Evolutionary conservation across 2,329 filamentous ascomycete species (phyloP), one percentile per base, ranked within the genome.

Genomic region (Botrytis deweyae): DNA sequence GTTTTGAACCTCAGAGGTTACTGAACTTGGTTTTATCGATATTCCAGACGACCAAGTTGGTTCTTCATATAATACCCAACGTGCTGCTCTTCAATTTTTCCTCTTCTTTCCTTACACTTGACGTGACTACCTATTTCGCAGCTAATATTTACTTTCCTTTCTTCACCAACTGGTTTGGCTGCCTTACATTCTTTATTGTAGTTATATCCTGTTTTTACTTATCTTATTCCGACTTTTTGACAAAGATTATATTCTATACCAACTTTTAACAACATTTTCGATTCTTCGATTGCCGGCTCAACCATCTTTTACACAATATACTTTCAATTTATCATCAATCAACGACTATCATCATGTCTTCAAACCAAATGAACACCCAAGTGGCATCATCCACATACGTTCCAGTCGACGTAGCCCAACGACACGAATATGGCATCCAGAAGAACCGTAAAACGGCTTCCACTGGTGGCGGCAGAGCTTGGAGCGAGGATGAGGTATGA

Each of bases 401-500:
- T 63, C 76, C 85, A 36, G 86, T 86, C 72, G 88, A 90, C 79
- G 84, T 83, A 75, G 84, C 88, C 79, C 86, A 87, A 75, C 87
- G 88, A 76, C 88, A 89, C 76, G 88, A 88, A 33, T 89, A 87
- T 78, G 86, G 88, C 72, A 84, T 91, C 80, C 84, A 85, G 74
- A 92, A 93, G 84, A 89, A 87, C 81, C 88, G 91, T 75, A 93
- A 92, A 84, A 84, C 87, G 76, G 87, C 89, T 36, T 90, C 91
- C 74, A 92, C 91, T 69, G 91, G 92, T 76, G 92, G 92, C 78
- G 92, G 92, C 78, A 88, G 93, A 82, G 92, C 92, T 73, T 95
- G 93, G 93, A 94, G 92, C 76, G 93, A 95, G 82, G 92, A 94
- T 82, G 93, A 95, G 90, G 92, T 94, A 86, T 62, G 75, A 36